Evolutionary conservation across 2,329 filamentous ascomycete species (phyloP), one percentile per base, ranked within the genome.

Genomic region (Metarhizium brunneum): DNA sequence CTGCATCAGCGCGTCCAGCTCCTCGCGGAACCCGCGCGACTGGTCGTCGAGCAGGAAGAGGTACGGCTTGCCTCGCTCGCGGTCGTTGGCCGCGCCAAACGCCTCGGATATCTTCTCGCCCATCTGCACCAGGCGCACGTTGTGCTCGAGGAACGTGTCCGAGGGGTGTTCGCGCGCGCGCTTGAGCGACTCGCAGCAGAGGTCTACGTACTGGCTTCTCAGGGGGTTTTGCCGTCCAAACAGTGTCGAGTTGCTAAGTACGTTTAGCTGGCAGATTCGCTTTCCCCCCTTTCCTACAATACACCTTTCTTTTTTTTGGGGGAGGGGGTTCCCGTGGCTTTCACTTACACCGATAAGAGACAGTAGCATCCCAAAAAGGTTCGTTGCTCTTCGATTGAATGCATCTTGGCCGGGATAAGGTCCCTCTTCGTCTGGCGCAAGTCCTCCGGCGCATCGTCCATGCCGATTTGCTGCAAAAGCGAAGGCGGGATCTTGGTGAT

Each of bases 331-430:
- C 25, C 25, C 3, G 25, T 25, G 25, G 10, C 6, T 7, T 10
- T 35, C 32, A 63, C 70, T 63, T 61, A 73, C 72, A 71, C 59
- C 38, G 72, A 72, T n/a, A 71, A 59, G 4, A 73, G 52, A 47
- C 70, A 75, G 50, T 69, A 73, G 42, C 69, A 69, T 0, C 72
- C 73, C 14, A 76, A 61, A 48, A 72, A 68, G 0, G 68, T 62
- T 7, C 73, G 63, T 54, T 70, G 69, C 56, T 73, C 71, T 36
- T 73, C 72, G n/a, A 65, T 60, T 0, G 66, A 68, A 55, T 67
- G 65, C 4, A 57, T 57, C 36, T 65, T 63, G 30, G 63, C 62
- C 10, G 56, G 55, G 2, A 60, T 43, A 2, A 56, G 52, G 47
- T 63, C 62, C 18, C 54, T 57, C 49, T 56, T 60, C 16, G 51